Percentiles rank a stretch among this genome's conserved stretches.
Evolutionary conservation across 768 basidiomycete genomes (phyloP).

Genomic region (Mrakia blollopis): DNA sequence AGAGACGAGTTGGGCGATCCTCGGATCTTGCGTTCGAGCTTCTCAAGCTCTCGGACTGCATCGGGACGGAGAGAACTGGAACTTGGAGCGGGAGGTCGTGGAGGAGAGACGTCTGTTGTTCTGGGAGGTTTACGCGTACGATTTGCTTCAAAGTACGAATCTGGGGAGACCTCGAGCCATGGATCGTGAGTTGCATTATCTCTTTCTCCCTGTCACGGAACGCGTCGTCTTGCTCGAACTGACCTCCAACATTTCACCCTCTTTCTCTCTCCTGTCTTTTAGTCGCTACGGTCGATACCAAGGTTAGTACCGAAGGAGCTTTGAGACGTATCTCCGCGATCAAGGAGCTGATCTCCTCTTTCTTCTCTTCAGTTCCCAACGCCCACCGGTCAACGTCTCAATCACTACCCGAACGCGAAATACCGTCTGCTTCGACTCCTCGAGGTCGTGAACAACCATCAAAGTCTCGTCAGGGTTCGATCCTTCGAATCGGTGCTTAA

Average conservation of each 20-base stretch:
- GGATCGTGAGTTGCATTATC: background rate
- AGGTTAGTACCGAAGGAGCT: background rate
- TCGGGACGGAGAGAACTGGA: conserved; percentile 27
- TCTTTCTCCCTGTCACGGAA: background rate
- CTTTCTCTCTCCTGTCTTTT: background rate
- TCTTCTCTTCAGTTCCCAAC: background rate
- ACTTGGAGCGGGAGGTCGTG: conserved; percentile 14
- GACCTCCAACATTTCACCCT: background rate
- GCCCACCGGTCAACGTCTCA: background rate
- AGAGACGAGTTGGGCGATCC: conserved; percentile 6
- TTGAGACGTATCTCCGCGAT: background rate
- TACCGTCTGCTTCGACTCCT: background rate
- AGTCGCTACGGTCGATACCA: background rate
- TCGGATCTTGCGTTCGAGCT: background rate
- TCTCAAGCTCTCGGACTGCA: conserved; percentile 21
- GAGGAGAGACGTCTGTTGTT: conserved; percentile 20
- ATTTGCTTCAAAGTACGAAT: background rate
- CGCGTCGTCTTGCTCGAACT: background rate
- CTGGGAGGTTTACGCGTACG: conserved; percentile 17
- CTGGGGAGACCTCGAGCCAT: background rate
- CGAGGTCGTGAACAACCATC: background rate
- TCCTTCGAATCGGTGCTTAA: conserved; percentile 21
- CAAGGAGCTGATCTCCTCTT: background rate
- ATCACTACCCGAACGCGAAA: conserved; percentile 3
- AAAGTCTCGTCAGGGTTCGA: background rate